A percentile compares a stretch with the other conserved stretches of the same genome.
These are phyloP conservation scores for Glomus cerebriforme DNA, from an alignment of 192 early-diverging fungal genomes.

Conservation along the genomic window DNA sequence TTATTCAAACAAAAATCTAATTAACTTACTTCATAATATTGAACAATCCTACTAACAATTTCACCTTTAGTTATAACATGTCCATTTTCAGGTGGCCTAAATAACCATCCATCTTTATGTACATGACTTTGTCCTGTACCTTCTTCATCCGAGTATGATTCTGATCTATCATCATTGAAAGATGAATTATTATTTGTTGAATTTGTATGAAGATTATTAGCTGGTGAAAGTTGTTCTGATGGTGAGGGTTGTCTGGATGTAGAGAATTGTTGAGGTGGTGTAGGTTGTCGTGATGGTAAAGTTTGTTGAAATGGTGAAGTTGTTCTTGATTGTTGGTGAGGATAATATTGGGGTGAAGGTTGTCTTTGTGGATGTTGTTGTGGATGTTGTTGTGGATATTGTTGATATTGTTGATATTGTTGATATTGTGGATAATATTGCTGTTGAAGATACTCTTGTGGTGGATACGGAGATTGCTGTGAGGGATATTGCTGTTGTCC, in stretches of 20 bases:
- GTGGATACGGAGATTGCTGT: background rate
- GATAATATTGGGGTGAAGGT: background rate
- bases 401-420: background rate
- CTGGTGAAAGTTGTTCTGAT: too few species aligned
- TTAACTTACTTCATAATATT: constrained; percentile 28
- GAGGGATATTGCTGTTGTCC: too few species aligned
- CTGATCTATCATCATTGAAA: background rate
- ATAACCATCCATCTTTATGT: constrained; percentile 21
- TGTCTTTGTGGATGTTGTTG: background rate
- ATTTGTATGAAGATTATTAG: too few species aligned
- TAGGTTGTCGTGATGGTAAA: background rate
- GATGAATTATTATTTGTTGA: background rate
- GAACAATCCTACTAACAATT: constrained; percentile 20
- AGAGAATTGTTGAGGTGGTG: background rate
- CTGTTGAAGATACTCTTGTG: background rate
- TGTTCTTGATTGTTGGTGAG: background rate
- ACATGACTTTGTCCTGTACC: background rate
- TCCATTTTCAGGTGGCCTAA: constrained; percentile 26
- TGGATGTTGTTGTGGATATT: background rate
- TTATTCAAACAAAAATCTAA: too few species aligned
- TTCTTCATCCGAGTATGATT: too few species aligned
- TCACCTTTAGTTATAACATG: constrained; percentile 27
- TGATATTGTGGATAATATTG: background rate
- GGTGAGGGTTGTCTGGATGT: too few species aligned
- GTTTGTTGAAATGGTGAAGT: background rate